phyloP scores from a whole-genome alignment of 2,329 filamentous ascomycete genomes.

The Xylariaceae sp. region DNA sequence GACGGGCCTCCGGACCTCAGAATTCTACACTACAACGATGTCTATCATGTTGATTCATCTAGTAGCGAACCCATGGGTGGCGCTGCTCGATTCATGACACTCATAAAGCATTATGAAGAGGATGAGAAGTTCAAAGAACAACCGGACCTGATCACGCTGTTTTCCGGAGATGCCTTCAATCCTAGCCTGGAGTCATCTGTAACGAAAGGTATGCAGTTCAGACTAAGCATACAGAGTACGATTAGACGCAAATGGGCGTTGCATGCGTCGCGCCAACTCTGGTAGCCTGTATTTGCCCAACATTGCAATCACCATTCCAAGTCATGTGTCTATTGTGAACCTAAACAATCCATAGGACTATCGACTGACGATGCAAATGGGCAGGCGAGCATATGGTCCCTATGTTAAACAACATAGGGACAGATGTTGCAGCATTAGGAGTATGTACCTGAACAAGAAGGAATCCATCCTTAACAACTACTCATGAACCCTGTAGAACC shows the following conservation, averaged over 20 bases:
- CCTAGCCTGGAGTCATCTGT: slow-evolving; percentile 86
- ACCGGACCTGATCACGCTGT: slow-evolving; percentile 73
- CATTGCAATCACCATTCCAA: not conserved
- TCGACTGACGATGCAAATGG: slow-evolving; percentile 15
- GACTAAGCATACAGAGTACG: not conserved
- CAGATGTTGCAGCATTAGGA: slow-evolving; percentile 79
- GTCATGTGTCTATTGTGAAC: not conserved
- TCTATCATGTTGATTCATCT: slow-evolving; percentile 79
- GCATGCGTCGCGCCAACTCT: not conserved
- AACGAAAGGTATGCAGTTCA: slow-evolving; percentile 69
- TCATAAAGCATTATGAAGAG: slow-evolving; percentile 74
- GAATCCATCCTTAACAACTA: slow-evolving; percentile 6
- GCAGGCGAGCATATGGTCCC: slow-evolving; percentile 83
- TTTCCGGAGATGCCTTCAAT: slow-evolving; percentile 92
- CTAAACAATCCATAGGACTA: not conserved
- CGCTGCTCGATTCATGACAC: slow-evolving; percentile 75
- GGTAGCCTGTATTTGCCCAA: not conserved
- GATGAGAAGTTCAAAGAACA: slow-evolving; percentile 63
- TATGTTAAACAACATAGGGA: slow-evolving; percentile 76
- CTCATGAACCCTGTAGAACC: slow-evolving; percentile 61
- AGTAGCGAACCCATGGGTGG: slow-evolving; percentile 85
- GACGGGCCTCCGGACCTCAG: slow-evolving; percentile 67
- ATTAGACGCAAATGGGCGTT: not conserved
- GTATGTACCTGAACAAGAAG: slow-evolving; percentile 51
- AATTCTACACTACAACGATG: slow-evolving; percentile 91